phyloP scores from a whole-genome alignment of 2,329 filamentous ascomycete species.

The Aspergillus luchuensis region DNA sequence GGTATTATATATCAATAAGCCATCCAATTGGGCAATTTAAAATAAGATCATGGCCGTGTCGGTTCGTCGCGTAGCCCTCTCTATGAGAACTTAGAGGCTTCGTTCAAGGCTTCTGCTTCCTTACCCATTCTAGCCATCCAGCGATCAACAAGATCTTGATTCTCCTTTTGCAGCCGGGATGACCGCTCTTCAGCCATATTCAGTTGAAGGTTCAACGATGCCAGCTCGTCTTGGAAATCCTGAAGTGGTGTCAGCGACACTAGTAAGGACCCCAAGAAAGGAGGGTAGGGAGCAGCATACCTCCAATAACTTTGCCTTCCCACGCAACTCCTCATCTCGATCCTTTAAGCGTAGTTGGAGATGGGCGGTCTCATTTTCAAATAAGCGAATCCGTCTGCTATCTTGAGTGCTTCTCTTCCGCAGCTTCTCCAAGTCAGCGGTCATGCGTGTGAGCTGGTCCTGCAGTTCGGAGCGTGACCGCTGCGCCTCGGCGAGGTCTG shows the following conservation, averaged over 20 bases:
- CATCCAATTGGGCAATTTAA: background rate
- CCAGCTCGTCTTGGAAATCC: slow-evolving; percentile 90
- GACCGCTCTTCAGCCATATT: slow-evolving; percentile 79
- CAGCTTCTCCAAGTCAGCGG: slow-evolving; percentile 66
- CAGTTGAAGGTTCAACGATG: slow-evolving; percentile 82
- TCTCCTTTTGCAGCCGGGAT: slow-evolving; percentile 75
- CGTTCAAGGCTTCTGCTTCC: slow-evolving; percentile 87
- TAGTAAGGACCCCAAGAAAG: background rate
- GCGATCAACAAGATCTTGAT: slow-evolving; percentile 82
- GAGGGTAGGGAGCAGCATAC: slow-evolving; percentile 42
- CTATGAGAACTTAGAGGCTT: slow-evolving; percentile 51
- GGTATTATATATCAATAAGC: background rate
- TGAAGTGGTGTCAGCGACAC: slow-evolving; percentile 33
- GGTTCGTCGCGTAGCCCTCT: background rate
- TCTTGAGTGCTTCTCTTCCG: slow-evolving; percentile 63
- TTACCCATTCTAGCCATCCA: slow-evolving; percentile 88
- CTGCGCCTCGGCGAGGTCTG: slow-evolving; percentile 75
- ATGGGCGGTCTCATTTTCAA: slow-evolving; percentile 64
- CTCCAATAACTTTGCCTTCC: slow-evolving; percentile 80
- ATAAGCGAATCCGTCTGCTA: slow-evolving; percentile 59
- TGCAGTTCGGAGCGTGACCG: slow-evolving; percentile 71
- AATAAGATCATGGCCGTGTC: background rate
- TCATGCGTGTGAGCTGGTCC: slow-evolving; percentile 62
- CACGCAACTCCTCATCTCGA: slow-evolving; percentile 79
- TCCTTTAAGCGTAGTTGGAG: slow-evolving; percentile 72